Conservation (phyloP, 2,329 filamentous ascomycete species). For the Xylariaceae sp. region DNA sequence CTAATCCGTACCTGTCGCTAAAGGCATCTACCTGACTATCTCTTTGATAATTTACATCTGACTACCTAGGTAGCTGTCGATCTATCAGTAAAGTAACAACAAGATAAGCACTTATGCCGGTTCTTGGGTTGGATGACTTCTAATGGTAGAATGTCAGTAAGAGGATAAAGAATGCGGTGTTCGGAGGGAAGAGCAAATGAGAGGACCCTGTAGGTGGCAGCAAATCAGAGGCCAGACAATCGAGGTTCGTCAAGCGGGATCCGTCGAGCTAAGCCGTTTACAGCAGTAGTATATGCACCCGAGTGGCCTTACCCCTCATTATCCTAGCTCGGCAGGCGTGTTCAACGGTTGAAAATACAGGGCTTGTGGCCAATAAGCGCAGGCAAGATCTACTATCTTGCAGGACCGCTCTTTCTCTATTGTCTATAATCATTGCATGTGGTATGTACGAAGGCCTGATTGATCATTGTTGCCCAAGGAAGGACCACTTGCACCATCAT, state of each 20-base stretch:
- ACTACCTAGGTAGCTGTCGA: too few relatives aligned
- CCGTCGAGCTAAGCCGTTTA: constrained; percentile 1
- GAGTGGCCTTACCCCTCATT: constrained; percentile 17
- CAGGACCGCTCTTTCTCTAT: background rate
- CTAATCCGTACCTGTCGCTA: too few relatives aligned
- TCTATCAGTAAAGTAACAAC: too few relatives aligned
- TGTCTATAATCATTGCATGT: background rate
- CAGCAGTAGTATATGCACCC: background rate
- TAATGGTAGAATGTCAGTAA: too few relatives aligned
- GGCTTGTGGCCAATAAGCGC: background rate
- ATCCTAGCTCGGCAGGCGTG: constrained; percentile 11
- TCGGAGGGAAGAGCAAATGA: too few relatives aligned
- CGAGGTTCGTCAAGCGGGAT: background rate
- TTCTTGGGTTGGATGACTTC: too few relatives aligned
- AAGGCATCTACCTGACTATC: too few relatives aligned
- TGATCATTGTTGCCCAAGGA: background rate
- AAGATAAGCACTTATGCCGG: too few relatives aligned
- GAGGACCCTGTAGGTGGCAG: too few relatives aligned
- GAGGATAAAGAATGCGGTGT: too few relatives aligned
- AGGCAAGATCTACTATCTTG: background rate
- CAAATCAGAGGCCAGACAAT: background rate
- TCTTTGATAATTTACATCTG: too few relatives aligned
- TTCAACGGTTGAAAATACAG: constrained; percentile 6
- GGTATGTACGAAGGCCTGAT: background rate
- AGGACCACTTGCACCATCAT: background rate